A percentile compares a stretch with the other conserved stretches of the same genome.
Evolutionary conservation across 371 early-diverging fungal genomes (phyloP).

Genomic region (Zancudomyces culisetae): DNA sequence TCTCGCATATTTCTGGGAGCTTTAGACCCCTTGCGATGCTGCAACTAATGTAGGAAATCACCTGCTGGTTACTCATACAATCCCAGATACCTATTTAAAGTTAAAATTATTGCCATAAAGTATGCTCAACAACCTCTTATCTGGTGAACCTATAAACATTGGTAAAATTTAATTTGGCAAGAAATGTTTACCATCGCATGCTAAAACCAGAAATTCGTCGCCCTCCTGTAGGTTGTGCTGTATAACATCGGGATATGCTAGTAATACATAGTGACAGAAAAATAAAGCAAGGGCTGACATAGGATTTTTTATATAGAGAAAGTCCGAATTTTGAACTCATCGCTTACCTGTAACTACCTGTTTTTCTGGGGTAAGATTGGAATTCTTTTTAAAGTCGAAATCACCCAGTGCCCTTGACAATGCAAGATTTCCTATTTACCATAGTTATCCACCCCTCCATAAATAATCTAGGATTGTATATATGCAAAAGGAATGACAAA

Average conservation of each 20-base stretch:
- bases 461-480: neutral
- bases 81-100: conserved; percentile 74
- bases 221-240: conserved; percentile 35
- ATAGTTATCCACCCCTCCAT: neutral
- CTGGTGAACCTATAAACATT: neutral
- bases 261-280: neutral
- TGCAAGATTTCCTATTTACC: conserved; percentile 42
- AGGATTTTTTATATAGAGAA: conserved; percentile 18
- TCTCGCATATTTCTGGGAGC: conserved; percentile 60
- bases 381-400: conserved; percentile 79
- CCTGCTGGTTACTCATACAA: conserved; percentile 78
- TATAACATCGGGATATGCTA: conserved; percentile 62
- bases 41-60: conserved; percentile 53
- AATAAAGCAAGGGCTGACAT: neutral
- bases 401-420: conserved; percentile 92
- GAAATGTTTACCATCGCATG: conserved; percentile 66
- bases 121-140: neutral
- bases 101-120: conserved; percentile 23
- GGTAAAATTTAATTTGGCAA: neutral
- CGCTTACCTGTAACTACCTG: conserved; percentile 57
- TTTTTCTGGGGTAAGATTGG: conserved; percentile 48
- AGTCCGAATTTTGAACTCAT: too few relatives aligned
- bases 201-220: conserved; percentile 84
- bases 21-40: conserved; percentile 31
- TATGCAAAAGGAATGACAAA: neutral